Conservation (phyloP, 1,139 yeast genomes). For the Protomyces lactucae-debilis region DNA sequence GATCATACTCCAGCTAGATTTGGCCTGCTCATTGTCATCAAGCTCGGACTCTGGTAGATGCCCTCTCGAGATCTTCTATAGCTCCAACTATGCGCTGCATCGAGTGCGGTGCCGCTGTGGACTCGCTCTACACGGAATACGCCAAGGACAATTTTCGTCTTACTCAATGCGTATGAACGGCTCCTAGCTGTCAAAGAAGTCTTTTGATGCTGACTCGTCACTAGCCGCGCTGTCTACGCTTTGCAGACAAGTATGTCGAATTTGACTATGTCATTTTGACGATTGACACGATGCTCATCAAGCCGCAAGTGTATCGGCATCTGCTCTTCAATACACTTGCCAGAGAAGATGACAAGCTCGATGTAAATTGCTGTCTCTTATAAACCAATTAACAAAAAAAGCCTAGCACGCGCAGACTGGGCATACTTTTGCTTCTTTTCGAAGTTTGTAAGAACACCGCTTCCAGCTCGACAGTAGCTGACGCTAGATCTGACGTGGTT, state of each 20-base stretch:
- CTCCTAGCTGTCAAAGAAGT: not conserved
- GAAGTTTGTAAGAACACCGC: constrained; percentile 50
- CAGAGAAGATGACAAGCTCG: constrained; percentile 22
- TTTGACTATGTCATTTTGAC: constrained; percentile 78
- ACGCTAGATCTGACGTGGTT: constrained; percentile 75
- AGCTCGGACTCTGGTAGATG: too few species aligned
- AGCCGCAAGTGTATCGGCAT: constrained; percentile 88
- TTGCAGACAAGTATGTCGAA: constrained; percentile 89
- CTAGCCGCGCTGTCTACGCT: constrained; percentile 53
- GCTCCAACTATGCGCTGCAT: constrained; percentile 66
- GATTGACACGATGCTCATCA: constrained; percentile 73
- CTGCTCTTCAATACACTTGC: constrained; percentile 70
- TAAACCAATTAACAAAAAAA: not conserved
- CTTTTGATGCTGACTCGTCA: not conserved
- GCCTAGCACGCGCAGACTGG: constrained; percentile 39
- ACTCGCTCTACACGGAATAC: constrained; percentile 63
- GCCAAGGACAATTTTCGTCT: constrained; percentile 74
- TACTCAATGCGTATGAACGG: constrained; percentile 53
- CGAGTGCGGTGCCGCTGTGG: constrained; percentile 68
- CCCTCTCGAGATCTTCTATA: too few species aligned
- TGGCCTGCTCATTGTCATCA: too few species aligned
- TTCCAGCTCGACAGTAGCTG: not conserved
- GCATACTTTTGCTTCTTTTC: constrained; percentile 66
- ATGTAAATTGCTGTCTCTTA: constrained; percentile 31
- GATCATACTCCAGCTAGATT: too few species aligned